Base-by-base conservation (phyloP, 106 monocot genomes). In the Platanthera guangdongensis region DNA sequence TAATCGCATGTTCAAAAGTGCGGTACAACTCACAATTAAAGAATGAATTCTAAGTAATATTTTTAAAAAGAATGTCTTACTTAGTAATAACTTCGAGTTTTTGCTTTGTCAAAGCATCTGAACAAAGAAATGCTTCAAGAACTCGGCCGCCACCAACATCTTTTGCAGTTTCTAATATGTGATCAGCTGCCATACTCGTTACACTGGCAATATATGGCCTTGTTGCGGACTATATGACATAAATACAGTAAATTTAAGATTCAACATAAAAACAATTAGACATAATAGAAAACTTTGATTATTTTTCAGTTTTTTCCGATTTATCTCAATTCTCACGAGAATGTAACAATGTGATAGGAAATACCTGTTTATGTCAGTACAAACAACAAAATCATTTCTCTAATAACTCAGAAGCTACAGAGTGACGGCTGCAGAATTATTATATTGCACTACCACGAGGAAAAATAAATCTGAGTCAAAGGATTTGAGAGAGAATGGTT, bases 101-200 rank as follows among this genome's bases (percentile, higher is more conserved):
- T 50, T 83, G 77, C 68, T 86, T 85, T 68, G 75, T 1, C 22
- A 80, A 82, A 51, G 75, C 82, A 73, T 86, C 83, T 28, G 90
- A 91, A 72, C 75, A 78, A 72, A 91, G 83, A 91, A 91, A 91
- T 25, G 81, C 72, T 69, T 91, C 90, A 28, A 87, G 79, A 52
- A 85, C 90, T 53, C 75, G 87, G 57, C 80, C 50, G 47, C 90
- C 90, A 60, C 87, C 85, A 73, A 83, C 75, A 80, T 91, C 87
- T 83, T 79, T 85, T 15, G 90, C 90, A 65, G 79, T 86, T 84
- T 88, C 81, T 9, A 83, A 57, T 16, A 88, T 19, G 39, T 78
- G 77, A 64, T 81, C 78, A 51, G 77, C 64, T 75, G 87, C 81
- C 81, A 91, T 85, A 63, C 83, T 81, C 48, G 49, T 13, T 60